Base-by-base conservation (phyloP, 2,329 filamentous ascomycete species). In the Fusarium haematococcum region DNA sequence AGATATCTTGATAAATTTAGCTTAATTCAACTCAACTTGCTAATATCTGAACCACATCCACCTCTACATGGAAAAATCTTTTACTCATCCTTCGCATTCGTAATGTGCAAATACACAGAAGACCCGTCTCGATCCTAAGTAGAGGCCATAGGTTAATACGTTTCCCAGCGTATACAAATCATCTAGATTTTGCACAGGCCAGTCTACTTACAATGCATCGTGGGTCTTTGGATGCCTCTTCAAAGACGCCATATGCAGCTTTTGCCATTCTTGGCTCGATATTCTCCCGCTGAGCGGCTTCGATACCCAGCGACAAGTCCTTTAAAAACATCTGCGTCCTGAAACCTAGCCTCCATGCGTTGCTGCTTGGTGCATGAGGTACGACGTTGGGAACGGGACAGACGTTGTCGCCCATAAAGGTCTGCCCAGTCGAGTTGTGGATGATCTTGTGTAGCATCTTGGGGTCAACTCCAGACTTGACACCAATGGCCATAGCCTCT, bases 381-480 rank as follows among this genome's bases (percentile, higher is more conserved):
- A 71, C 69, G 4, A 71, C 25, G 5, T 41, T 57, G 2, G 69
- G 65, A 2, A 71, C 57, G 5, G 69, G 68, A 23, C 59, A 58
- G 14, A 65, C 66, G 16, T 65, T 35, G 10, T 70, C 64, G 5
- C 52, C 60, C 60, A 65, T 68, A 33, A 65, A 68, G 1, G 65
- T 70, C 11, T 70, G 68, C 10, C 65, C 65, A 2, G 68, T 65
- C 14, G 68, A 70, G 37, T 62, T 62, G n/a, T 70, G 65, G 33
- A 70, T 70, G 20, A 70, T 67, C 18, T 50, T 39, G 3, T 70
- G 68, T 4, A 70, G 43, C 25, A 64, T 45, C 50, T 65, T 57
- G 11, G 52, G 43, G 27, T 71, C 65, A 3, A 71, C 50, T 5
- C 65, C 69, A 13, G 33, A 63, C n/a, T 56, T 66, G 11, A 66